These are phyloP conservation scores for Salix suchowensis DNA, from an alignment of 345 rosid genomes.

Conservation along the genomic window DNA sequence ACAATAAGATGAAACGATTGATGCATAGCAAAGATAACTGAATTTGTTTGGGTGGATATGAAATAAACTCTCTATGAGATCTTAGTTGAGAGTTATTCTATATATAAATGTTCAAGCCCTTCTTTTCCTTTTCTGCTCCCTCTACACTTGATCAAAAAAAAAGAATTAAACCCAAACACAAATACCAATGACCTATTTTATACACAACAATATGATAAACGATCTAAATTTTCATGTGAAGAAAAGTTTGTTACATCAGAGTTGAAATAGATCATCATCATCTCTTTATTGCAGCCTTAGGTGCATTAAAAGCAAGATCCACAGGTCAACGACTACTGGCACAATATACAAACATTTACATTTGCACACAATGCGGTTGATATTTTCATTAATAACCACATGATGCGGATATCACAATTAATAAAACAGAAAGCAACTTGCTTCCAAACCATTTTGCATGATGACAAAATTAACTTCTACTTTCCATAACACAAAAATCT, in stretches of 20 bases:
- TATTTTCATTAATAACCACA: neutral
- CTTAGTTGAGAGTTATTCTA: neutral
- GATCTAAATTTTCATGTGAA: neutral
- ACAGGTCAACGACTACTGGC: neutral
- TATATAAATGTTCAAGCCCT: neutral
- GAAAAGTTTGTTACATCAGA: neutral
- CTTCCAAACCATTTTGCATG: neutral
- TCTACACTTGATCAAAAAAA: neutral
- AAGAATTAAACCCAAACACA: neutral
- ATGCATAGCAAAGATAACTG: neutral
- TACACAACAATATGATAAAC: neutral
- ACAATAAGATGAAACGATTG: neutral
- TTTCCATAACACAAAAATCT: constrained; percentile 1
- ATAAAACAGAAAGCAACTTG: neutral
- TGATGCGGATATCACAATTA: neutral
- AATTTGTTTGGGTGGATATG: neutral
- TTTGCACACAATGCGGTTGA: neutral
- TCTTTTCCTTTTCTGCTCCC: neutral
- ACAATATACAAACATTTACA: neutral
- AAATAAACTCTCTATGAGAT: neutral
- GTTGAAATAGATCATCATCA: neutral
- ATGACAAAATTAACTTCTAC: neutral
- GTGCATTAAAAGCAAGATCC: neutral
- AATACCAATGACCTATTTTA: neutral
- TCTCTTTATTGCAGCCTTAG: neutral